Evolutionary conservation across 1,284 basidiomycete genomes (phyloP).

Genomic region (Cryptococcus sp.): DNA sequence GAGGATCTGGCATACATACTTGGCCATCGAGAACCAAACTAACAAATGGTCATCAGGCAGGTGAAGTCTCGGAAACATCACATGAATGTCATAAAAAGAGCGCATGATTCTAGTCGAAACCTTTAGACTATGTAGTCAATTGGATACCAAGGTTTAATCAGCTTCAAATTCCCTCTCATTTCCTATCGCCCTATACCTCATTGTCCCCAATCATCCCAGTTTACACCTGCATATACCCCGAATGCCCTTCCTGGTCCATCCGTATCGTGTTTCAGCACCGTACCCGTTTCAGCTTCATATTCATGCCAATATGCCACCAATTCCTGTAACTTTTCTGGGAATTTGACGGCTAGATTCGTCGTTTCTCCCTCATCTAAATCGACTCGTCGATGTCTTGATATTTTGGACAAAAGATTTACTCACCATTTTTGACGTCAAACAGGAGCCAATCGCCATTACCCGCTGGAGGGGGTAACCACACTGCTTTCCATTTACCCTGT

Average conservation of each 20-base stretch:
- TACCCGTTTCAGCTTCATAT: constrained; percentile 23
- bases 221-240: constrained; percentile 10
- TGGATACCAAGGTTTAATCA: too few relatives aligned
- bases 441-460: constrained; percentile 30
- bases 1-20: too few relatives aligned
- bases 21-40: too few relatives aligned
- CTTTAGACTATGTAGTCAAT: too few relatives aligned
- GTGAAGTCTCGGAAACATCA: too few relatives aligned
- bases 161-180: too few relatives aligned
- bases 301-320: constrained; percentile 22
- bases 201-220: constrained; percentile 16
- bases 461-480: constrained; percentile 19
- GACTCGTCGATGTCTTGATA: background rate
- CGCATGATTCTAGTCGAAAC: too few relatives aligned
- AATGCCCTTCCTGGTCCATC: constrained; percentile 1
- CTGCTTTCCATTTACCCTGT: constrained; percentile 23
- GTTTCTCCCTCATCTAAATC: constrained; percentile 31
- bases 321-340: constrained; percentile 20
- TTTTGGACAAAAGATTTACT: background rate
- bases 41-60: too few relatives aligned
- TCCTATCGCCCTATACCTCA: background rate
- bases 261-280: constrained; percentile 7
- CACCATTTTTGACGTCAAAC: constrained; percentile 23
- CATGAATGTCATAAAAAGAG: too few relatives aligned
- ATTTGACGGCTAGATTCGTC: constrained; percentile 19